These are phyloP conservation scores for Dipteronia dyeriana DNA, from an alignment of 345 rosid genomes.

Conservation along the genomic window DNA sequence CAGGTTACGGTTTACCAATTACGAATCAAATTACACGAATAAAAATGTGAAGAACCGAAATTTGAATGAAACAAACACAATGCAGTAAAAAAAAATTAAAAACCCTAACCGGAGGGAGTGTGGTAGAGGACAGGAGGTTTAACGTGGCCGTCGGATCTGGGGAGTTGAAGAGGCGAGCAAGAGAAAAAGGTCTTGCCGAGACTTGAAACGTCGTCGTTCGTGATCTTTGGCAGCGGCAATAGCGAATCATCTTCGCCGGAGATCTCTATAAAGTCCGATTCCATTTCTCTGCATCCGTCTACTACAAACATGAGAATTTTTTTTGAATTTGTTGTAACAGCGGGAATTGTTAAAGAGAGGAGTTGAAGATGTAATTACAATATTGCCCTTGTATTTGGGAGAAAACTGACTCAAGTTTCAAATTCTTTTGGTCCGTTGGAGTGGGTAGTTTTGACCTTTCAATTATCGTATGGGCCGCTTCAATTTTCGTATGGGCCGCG, in stretches of 20 bases:
- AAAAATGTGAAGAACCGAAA: not conserved
- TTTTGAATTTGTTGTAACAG: constrained; percentile 17
- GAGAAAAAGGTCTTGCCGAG: constrained; percentile 40
- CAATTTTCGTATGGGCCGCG: not conserved
- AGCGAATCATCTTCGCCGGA: constrained; percentile 67
- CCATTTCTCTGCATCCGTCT: constrained; percentile 44
- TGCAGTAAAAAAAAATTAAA: not conserved
- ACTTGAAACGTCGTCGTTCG: constrained; percentile 28
- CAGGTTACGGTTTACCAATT: not conserved
- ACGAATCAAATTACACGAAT: not conserved
- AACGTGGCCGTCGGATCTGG: constrained; percentile 37
- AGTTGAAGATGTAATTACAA: not conserved
- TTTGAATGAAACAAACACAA: not conserved
- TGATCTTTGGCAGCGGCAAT: constrained; percentile 38
- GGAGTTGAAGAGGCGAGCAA: constrained; percentile 69
- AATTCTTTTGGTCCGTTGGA: not conserved
- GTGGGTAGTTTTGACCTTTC: not conserved
- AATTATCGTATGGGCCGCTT: not conserved
- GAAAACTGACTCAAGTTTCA: not conserved
- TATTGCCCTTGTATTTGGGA: not conserved
- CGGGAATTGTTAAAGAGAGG: constrained; percentile 27
- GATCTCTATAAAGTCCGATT: constrained; percentile 54
- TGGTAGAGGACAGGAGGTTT: constrained; percentile 26
- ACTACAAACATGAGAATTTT: not conserved
- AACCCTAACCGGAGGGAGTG: constrained; percentile 40